Evolutionary conservation across 345 rosid genomes (phyloP).

Genomic region (Populus ilicifolia): DNA sequence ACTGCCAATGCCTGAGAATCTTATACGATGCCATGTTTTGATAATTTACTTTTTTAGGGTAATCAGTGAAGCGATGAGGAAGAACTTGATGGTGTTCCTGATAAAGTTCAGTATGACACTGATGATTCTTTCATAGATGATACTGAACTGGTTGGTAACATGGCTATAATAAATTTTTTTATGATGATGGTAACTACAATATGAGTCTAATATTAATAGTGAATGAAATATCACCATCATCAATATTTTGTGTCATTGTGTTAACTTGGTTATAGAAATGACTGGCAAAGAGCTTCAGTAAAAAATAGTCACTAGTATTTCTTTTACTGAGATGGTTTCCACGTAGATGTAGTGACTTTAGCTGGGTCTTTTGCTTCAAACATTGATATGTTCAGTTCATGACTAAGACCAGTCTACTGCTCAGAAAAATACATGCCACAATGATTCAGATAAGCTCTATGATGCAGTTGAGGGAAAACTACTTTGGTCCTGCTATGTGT

Average conservation of each 20-base stretch:
- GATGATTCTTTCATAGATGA: conserved; percentile 28
- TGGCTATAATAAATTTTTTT: neutral
- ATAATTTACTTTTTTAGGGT: conserved; percentile 7
- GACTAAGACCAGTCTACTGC: neutral
- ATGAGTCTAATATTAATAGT: neutral
- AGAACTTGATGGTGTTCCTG: conserved; percentile 22
- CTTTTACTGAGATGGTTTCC: neutral
- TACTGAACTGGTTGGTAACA: conserved; percentile 19
- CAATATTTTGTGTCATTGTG: neutral
- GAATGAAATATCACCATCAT: neutral
- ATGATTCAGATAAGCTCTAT: neutral
- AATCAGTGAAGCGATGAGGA: conserved; percentile 23
- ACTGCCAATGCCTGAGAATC: neutral
- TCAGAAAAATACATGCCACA: neutral
- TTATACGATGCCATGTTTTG: neutral
- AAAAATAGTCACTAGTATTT: neutral
- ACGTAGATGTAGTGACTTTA: neutral
- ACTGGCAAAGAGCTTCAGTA: neutral
- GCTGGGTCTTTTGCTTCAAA: too few relatives aligned
- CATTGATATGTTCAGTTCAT: neutral
- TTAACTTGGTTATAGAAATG: neutral
- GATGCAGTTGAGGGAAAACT: neutral
- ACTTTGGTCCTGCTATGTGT: neutral
- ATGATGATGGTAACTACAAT: neutral
- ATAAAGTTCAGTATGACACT: conserved; percentile 23